These are phyloP conservation scores for Akebia trifoliata DNA, from an alignment of 164 flowering plant genomes.

Conservation along the genomic window DNA sequence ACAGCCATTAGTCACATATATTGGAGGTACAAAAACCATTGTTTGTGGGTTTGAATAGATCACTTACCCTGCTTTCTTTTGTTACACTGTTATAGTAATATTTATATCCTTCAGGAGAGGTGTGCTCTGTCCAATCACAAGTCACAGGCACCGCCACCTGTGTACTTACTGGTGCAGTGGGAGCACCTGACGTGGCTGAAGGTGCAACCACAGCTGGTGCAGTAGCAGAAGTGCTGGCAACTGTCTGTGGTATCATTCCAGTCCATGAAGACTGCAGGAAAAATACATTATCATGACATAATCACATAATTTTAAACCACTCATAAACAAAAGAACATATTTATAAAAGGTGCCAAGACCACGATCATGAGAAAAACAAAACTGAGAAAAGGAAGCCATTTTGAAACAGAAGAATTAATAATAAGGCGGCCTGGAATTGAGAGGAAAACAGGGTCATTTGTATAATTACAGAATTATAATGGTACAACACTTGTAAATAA, in stretches of 20 bases:
- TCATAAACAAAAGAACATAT: not conserved
- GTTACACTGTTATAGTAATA: slow-evolving; percentile 79
- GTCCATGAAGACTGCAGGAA: slow-evolving; percentile 53
- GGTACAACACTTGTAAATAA: too few species aligned
- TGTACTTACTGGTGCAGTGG: slow-evolving; percentile 26
- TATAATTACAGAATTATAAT: too few species aligned
- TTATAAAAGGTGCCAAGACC: too few species aligned
- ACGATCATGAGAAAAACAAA: too few species aligned
- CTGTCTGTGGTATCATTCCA: slow-evolving; percentile 38
- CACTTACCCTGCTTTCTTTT: slow-evolving; percentile 73
- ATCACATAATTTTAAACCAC: not conserved
- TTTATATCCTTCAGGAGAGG: slow-evolving; percentile 90
- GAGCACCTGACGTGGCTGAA: slow-evolving; percentile 32
- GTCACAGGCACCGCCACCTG: slow-evolving; percentile 35
- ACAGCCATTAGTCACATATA: not conserved
- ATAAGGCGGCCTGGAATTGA: too few species aligned
- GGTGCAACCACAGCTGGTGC: slow-evolving; percentile 38
- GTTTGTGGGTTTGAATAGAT: not conserved
- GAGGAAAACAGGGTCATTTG: too few species aligned
- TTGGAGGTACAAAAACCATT: slow-evolving; percentile 2
- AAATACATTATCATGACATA: not conserved
- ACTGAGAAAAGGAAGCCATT: too few species aligned
- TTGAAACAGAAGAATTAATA: too few species aligned
- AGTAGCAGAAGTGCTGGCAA: slow-evolving; percentile 32
- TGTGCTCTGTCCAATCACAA: slow-evolving; percentile 94